These are phyloP conservation scores for Gossypium aridum DNA, from an alignment of 441 rosid genomes.

Conservation along the genomic window DNA sequence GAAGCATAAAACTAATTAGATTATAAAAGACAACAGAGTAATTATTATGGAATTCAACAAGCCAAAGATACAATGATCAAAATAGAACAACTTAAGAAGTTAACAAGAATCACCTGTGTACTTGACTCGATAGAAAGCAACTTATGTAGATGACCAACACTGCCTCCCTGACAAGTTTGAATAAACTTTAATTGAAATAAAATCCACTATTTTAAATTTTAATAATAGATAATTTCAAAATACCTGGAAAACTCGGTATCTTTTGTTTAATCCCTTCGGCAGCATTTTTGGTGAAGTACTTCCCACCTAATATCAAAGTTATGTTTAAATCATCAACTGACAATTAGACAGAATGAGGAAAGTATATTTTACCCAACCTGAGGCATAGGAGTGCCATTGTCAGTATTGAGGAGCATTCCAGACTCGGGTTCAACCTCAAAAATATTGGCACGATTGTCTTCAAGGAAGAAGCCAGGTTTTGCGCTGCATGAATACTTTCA, in stretches of 20 bases:
- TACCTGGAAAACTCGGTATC: slow-evolving; percentile 77
- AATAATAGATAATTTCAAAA: not conserved
- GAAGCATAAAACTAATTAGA: slow-evolving; percentile 12
- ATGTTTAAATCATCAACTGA: not conserved
- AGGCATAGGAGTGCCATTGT: slow-evolving; percentile 90
- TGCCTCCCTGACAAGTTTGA: slow-evolving; percentile 63
- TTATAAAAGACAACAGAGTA: not conserved
- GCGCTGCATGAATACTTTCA: slow-evolving; percentile 41
- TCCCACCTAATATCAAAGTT: slow-evolving; percentile 50
- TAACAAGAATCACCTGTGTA: slow-evolving; percentile 56
- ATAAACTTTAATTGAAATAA: not conserved
- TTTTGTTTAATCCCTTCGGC: slow-evolving; percentile 32
- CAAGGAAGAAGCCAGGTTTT: slow-evolving; percentile 95
- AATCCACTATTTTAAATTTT: not conserved
- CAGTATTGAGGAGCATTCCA: slow-evolving; percentile 91
- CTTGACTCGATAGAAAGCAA: slow-evolving; percentile 95
- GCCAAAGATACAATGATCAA: not conserved
- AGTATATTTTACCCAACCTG: slow-evolving; percentile 46
- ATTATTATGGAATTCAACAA: not conserved
- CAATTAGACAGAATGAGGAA: not conserved
- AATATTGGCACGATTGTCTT: slow-evolving; percentile 75
- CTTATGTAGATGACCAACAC: slow-evolving; percentile 91
- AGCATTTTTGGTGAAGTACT: slow-evolving; percentile 32
- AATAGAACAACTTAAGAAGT: not conserved
- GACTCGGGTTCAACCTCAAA: slow-evolving; percentile 86